Conservation (phyloP, 768 basidiomycete genomes). For the Russula sp. region DNA sequence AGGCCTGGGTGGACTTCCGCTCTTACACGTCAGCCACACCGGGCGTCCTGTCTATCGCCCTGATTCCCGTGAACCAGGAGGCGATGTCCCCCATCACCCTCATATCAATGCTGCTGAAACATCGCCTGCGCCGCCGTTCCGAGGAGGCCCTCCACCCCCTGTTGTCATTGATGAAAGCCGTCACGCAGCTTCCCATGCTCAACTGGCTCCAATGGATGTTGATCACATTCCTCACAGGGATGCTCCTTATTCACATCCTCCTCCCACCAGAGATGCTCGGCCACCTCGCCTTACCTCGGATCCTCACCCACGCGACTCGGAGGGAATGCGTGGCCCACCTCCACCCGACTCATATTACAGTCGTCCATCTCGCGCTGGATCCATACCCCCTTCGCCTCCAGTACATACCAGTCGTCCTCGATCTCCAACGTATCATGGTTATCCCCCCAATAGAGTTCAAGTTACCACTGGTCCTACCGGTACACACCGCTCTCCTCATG, state of each 20-base stretch:
- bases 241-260: constrained; percentile 42
- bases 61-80: constrained; percentile 59
- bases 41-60: constrained; percentile 52
- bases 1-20: constrained; percentile 63
- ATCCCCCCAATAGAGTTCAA: constrained; percentile 49
- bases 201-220: constrained; percentile 73
- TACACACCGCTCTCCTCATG: constrained; percentile 59
- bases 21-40: constrained; percentile 52
- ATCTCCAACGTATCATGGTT: constrained; percentile 50
- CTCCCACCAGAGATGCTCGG: constrained; percentile 49
- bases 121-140: constrained; percentile 74
- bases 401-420: constrained; percentile 47
- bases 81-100: constrained; percentile 51
- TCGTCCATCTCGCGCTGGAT: constrained; percentile 51
- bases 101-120: constrained; percentile 47
- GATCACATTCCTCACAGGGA: constrained; percentile 45
- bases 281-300: constrained; percentile 67
- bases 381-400: constrained; percentile 60
- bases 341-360: constrained; percentile 58
- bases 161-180: constrained; percentile 73
- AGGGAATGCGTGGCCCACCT: constrained; percentile 49
- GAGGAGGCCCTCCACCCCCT: constrained; percentile 81
- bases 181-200: constrained; percentile 63
- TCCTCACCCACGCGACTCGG: constrained; percentile 48
- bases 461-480: constrained; percentile 50